Base-by-base conservation (phyloP, 2,329 filamentous ascomycete genomes). In the Ampelomyces quisqualis region DNA sequence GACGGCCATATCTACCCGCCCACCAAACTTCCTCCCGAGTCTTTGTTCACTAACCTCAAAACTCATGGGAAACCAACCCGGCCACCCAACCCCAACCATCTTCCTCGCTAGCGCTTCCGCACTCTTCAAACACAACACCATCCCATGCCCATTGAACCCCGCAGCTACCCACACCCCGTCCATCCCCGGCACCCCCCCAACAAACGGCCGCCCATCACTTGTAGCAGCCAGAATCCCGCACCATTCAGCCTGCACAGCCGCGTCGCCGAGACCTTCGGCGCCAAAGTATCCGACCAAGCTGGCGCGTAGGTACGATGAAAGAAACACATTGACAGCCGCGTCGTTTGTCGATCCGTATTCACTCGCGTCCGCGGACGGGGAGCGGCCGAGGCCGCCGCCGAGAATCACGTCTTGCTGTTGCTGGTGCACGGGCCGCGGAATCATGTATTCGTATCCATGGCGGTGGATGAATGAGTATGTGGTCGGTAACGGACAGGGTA, bases 391-490 rank as follows among this genome's bases (percentile, higher is more conserved):
- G 0, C 78, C 81, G 11, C 83, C 82, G 1, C 83, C 82, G 10
- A 85, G 82, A 20, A 86, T 66, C 19, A 86, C 75, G 40, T 79
- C 75, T 18, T 77, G 75, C 2, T 62, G 67, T 5, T 55, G 58
- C 1, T 51, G 43, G 3, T 50, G 13, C 0, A 58, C 31, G 0
- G 76, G 76, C 1, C 79, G 72, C 2, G 78, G 73, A 7, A 86
- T 77, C 73, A 86, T 80, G 62, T 86, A 87, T 45, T 86, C 84
- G 55, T 82, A 85, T 0, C 82, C 80, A 17, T 69, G 65, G 2
- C 72, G 70, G 55, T 81, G 81, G 18, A 84, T 77, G 49, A 86
- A 81, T 14, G 75, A 81, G 53, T 82, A 85, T 1, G 80, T 81
- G 2, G 70, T 73, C 5, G 67, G 60, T 19, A 81, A 55, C 8